phyloP scores from a whole-genome alignment of 257 asterid genomes.

The Solanum etuberosum region DNA sequence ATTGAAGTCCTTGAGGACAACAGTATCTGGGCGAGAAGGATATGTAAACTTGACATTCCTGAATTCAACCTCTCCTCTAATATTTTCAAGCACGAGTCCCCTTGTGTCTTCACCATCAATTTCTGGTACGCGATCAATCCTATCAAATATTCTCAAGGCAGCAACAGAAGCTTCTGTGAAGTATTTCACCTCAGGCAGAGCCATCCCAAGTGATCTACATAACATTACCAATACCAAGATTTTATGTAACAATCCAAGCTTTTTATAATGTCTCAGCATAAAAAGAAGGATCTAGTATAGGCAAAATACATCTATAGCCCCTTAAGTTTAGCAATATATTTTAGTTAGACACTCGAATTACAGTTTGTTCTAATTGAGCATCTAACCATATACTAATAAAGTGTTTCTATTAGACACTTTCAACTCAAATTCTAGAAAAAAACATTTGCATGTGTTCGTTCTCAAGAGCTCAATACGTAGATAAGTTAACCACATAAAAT shows the following conservation, averaged over 20 bases:
- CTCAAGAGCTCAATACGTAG: neutral
- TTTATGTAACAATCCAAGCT: neutral
- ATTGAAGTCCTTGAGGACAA: constrained; percentile 48
- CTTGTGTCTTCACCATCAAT: constrained; percentile 40
- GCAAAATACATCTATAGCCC: too few species aligned
- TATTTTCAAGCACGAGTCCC: constrained; percentile 31
- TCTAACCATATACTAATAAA: neutral
- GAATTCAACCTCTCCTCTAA: constrained; percentile 59
- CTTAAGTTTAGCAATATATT: too few species aligned
- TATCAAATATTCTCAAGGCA: constrained; percentile 50
- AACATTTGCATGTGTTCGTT: neutral
- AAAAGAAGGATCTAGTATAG: neutral
- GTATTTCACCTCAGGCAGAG: constrained; percentile 71
- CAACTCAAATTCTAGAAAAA: neutral
- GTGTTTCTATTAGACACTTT: neutral
- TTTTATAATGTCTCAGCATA: neutral
- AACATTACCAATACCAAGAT: neutral
- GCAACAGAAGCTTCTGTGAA: constrained; percentile 80
- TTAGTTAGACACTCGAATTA: neutral
- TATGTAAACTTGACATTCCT: constrained; percentile 44
- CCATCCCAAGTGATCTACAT: constrained; percentile 73
- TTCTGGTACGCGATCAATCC: constrained; percentile 58
- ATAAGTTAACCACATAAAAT: neutral
- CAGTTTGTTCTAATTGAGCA: neutral
- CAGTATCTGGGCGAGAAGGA: constrained; percentile 57